Evolutionary conservation across 306 rosid species (phyloP).

Genomic region (Begonia masoniana): DNA sequence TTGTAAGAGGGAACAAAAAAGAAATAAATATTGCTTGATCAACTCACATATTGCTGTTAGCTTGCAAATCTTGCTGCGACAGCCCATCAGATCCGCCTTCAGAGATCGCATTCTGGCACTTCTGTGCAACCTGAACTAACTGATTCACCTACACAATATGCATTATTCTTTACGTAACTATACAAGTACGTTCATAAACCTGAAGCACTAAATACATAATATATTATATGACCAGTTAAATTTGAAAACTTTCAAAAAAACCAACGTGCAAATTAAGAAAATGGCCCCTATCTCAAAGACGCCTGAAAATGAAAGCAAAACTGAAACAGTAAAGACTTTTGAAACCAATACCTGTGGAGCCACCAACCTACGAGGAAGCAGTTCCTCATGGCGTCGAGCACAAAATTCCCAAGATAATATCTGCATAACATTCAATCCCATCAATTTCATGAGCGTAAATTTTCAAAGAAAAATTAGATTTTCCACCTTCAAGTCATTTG

Average conservation of each 20-base stretch:
- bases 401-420: conserved; percentile 93
- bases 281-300: too few species aligned
- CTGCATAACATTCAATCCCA: conserved; percentile 20
- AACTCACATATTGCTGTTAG: conserved; percentile 91
- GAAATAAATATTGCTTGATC: neutral
- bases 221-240: too few species aligned
- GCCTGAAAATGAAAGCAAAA: too few species aligned
- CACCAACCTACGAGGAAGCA: conserved; percentile 87
- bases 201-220: neutral
- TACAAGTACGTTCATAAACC: neutral
- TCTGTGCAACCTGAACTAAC: conserved; percentile 83
- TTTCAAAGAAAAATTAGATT: conserved; percentile 1
- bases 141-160: conserved; percentile 62
- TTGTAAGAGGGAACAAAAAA: neutral
- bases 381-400: conserved; percentile 93
- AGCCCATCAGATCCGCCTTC: conserved; percentile 87
- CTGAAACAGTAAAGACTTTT: neutral
- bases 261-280: too few species aligned
- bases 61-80: conserved; percentile 80
- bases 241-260: too few species aligned
- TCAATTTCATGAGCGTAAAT: conserved; percentile 5
- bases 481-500: conserved; percentile 76
- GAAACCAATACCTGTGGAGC: conserved; percentile 74
- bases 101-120: conserved; percentile 71
- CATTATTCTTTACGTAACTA: neutral